Conservation (phyloP, 805 yeast species). For the Lachancea kluyveri region DNA sequence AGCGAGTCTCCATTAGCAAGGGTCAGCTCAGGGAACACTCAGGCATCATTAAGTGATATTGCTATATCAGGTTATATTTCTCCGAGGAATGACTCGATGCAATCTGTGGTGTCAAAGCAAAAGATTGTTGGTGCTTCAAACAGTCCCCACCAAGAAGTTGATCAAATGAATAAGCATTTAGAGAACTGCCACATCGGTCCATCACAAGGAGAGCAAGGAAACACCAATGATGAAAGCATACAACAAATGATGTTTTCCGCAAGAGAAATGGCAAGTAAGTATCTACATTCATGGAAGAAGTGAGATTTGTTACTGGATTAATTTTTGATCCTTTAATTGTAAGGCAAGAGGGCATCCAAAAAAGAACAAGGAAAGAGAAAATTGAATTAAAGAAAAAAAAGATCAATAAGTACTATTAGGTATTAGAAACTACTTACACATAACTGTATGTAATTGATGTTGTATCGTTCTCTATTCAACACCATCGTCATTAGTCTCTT, state of each 20-base stretch:
- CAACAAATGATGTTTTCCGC: slow-evolving; percentile 22
- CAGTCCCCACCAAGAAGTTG: slow-evolving; percentile 6
- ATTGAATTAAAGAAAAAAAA: too few species aligned
- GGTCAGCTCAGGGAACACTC: slow-evolving; percentile 32
- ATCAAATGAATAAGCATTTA: slow-evolving; percentile 8
- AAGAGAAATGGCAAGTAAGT: slow-evolving; percentile 19
- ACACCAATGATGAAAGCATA: slow-evolving; percentile 13
- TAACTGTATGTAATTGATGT: too few species aligned
- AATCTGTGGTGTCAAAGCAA: slow-evolving; percentile 19
- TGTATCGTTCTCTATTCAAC: too few species aligned
- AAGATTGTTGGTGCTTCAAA: slow-evolving; percentile 10
- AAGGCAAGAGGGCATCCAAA: too few species aligned
- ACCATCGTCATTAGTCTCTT: too few species aligned
- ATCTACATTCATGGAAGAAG: slow-evolving; percentile 22
- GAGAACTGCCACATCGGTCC: slow-evolving; percentile 8
- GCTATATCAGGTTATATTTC: slow-evolving; percentile 40
- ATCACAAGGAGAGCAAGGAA: slow-evolving; percentile 1
- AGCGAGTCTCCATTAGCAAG: slow-evolving; percentile 22
- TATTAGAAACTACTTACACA: too few species aligned
- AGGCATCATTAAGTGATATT: slow-evolving; percentile 43
- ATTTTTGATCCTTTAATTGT: too few species aligned
- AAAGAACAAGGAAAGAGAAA: too few species aligned
- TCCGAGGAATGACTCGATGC: slow-evolving; percentile 22
- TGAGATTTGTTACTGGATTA: slow-evolving; percentile 3
- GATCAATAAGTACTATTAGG: too few species aligned